Percentiles rank a stretch among this genome's conserved stretches.
These are phyloP conservation scores for Limnanthes douglasii DNA, from an alignment of 345 rosid species.

Conservation along the genomic window DNA sequence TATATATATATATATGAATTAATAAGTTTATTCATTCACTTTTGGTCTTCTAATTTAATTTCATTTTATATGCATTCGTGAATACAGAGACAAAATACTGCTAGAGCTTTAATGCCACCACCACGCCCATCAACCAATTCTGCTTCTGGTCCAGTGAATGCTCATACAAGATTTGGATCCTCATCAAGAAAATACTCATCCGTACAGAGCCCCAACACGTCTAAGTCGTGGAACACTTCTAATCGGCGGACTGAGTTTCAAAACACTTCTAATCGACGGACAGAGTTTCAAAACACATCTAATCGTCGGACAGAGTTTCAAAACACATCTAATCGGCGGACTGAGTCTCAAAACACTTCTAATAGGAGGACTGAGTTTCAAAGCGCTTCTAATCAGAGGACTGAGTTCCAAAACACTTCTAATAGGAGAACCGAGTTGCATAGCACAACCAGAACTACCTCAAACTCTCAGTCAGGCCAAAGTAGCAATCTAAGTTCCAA, in stretches of 20 bases:
- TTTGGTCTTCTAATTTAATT: conserved; percentile 9
- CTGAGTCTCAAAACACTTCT: conserved; percentile 30
- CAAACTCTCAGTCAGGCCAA: conserved; percentile 51
- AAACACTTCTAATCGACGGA: conserved; percentile 40
- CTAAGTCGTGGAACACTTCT: conserved; percentile 43
- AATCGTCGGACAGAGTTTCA: too few species aligned
- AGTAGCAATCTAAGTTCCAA: conserved; percentile 87
- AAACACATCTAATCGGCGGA: conserved; percentile 46
- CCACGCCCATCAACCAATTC: conserved; percentile 54
- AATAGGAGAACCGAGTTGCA: conserved; percentile 43
- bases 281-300: conserved; percentile 25
- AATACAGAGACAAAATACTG: conserved; percentile 57
- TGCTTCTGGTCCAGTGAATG: conserved; percentile 13
- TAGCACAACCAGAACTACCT: conserved; percentile 23
- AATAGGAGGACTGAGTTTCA: conserved; percentile 43
- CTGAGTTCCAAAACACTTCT: conserved; percentile 33
- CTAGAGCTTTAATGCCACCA: conserved; percentile 89
- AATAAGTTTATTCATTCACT: background rate
- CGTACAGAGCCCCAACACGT: conserved; percentile 30
- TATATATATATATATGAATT: too few species aligned
- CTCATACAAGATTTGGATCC: conserved; percentile 52
- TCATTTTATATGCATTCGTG: too few species aligned
- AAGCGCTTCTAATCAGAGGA: conserved; percentile 41
- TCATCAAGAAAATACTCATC: conserved; percentile 42
- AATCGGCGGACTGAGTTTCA: too few species aligned